Evolutionary conservation across 2,329 filamentous ascomycete species (phyloP).

Genomic region (Cladosporium colombiae): DNA sequence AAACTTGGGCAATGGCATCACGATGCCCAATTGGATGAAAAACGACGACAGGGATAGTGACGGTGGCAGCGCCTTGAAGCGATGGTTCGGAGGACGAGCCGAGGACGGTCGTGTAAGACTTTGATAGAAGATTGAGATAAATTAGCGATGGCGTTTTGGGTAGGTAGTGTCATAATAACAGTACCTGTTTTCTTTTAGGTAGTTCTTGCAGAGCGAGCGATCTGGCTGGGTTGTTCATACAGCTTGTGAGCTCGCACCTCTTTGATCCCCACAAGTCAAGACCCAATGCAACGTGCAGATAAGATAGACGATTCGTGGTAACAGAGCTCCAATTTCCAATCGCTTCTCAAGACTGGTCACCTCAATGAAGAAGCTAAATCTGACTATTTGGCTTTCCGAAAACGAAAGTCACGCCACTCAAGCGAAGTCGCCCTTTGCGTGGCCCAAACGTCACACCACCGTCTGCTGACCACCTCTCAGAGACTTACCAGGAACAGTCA

Average conservation of each 20-base stretch:
- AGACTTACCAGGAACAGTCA: background rate
- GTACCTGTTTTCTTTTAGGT: background rate
- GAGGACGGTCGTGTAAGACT: constrained; percentile 36
- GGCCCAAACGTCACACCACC: background rate
- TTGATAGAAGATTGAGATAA: constrained; percentile 21
- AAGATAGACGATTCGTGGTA: background rate
- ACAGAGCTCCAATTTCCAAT: background rate
- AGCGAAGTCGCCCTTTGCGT: background rate
- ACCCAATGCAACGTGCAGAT: background rate
- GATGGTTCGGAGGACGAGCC: constrained; percentile 38
- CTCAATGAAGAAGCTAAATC: background rate
- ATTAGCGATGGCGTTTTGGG: constrained; percentile 20
- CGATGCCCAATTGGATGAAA: constrained; percentile 80
- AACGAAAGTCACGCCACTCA: constrained; percentile 5
- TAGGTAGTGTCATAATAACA: background rate
- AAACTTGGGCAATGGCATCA: constrained; percentile 68
- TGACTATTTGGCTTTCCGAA: background rate
- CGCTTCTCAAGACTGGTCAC: background rate
- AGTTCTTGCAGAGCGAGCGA: background rate
- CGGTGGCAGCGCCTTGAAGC: constrained; percentile 29
- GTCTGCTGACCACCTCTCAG: background rate
- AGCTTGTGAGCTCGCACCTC: background rate
- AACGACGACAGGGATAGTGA: constrained; percentile 44
- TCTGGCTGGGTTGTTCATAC: background rate
- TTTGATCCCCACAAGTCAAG: background rate